Percentiles rank a stretch among this genome's conserved stretches.
phyloP scores from a whole-genome alignment of 176 grass and related monocot species.

The Leersia perrieri region DNA sequence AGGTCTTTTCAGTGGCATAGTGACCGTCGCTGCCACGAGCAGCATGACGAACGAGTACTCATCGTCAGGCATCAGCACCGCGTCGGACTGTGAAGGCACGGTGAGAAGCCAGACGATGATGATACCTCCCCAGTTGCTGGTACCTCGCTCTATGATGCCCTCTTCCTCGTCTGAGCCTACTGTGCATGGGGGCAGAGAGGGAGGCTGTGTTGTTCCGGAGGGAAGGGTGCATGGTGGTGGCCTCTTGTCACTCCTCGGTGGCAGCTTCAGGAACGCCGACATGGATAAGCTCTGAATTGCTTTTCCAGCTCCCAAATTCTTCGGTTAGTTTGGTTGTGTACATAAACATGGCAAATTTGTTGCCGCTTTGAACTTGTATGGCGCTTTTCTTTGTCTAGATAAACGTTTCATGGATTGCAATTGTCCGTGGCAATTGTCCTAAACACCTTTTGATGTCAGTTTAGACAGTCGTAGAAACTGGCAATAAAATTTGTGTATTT shows the following conservation, averaged over 20 bases:
- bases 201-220: conserved; percentile 48
- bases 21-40: conserved; percentile 42
- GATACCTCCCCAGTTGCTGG: conserved; percentile 63
- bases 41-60: conserved; percentile 54
- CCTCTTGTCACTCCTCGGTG: conserved; percentile 63
- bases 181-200: conserved; percentile 42
- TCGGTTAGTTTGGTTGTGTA: conserved; percentile 43
- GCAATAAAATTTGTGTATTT: conserved; percentile 39
- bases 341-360: conserved; percentile 28
- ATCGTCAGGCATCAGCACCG: conserved; percentile 43
- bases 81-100: conserved; percentile 46
- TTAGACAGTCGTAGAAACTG: conserved; percentile 19
- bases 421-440: conserved; percentile 7
- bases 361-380: conserved; percentile 33
- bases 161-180: conserved; percentile 31
- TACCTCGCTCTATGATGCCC: conserved; percentile 71
- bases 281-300: conserved; percentile 37
- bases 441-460: conserved; percentile 19
- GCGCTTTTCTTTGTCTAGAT: conserved; percentile 35
- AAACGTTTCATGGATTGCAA: conserved; percentile 24
- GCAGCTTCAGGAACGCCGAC: conserved; percentile 60
- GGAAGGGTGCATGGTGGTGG: conserved; percentile 77
- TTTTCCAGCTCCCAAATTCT: conserved; percentile 27
- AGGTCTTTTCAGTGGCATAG: conserved; percentile 56
- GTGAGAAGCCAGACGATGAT: conserved; percentile 54